Evolutionary conservation across 1,139 yeast species (phyloP), one percentile per base, ranked within the genome.

Genomic region (Sugiyamaella paludigena): DNA sequence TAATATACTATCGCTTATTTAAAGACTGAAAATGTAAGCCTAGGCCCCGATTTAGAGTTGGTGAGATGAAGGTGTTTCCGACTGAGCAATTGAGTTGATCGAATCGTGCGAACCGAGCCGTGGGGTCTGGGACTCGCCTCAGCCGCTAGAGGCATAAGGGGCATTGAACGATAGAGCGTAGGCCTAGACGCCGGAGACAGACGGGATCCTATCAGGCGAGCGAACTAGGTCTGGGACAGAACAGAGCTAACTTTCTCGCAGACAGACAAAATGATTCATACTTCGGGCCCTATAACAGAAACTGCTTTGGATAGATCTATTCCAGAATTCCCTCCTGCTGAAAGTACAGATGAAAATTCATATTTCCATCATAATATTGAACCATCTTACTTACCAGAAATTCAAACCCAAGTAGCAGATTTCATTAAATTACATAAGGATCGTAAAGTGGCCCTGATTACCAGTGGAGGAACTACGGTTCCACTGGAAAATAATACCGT

Each of bases 401-500:
- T 91, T 39, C 76, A 79, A 43, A 57, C 60, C 9, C 80, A 82
- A 53, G 81, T 87, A 9, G 63, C 71, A 5, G 75, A 75, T 2
- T 91, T 92, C 63, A 76, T 89, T 38, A 68, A 75, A 16, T 69
- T 58, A 57, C 65, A 68, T 13, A 61, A 67, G 7, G 60, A 71
- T 7, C 58, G 64, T n/a, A 78, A 74, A 52, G 78, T 92, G 16
- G 98, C 83, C 0, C 70, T 92, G 49, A 94, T 92, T 2, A 92
- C 98, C 0, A 83, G 92, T 9, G 99, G 99, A n/a, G 99, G 98
- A 31, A 92, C 98, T 1, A 91, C 98, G 0, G 99, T 94, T 0
- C 99, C 99, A 0, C 73, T 92, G 57, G 99, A 92, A 62, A 89
- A 89, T 68, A 92, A 94, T 63, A 94, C 98, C 0, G 98, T 92